Percentiles rank a stretch among this genome's conserved stretches.
Conservation (phyloP, 225 moss, liverwort and hornwort species). For the Physcomitrium patens region DNA sequence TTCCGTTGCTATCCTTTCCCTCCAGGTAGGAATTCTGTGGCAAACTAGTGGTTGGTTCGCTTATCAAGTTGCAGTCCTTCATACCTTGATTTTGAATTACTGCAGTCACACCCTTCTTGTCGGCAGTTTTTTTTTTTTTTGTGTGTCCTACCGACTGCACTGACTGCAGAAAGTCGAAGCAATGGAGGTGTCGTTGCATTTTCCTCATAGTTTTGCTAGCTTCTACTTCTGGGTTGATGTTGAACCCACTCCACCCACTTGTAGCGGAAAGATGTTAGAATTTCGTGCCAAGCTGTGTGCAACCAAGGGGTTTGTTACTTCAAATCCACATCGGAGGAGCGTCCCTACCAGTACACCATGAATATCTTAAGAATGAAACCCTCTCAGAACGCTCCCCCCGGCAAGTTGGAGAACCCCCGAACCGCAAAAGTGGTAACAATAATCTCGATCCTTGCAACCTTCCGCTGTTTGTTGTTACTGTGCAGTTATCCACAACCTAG, state of each 20-base stretch:
- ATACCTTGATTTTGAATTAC: neutral
- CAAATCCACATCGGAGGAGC: constrained; percentile 14
- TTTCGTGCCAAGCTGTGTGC: too few relatives aligned
- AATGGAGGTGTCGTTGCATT: neutral
- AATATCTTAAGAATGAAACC: neutral
- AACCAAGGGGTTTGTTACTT: neutral
- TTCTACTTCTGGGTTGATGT: too few relatives aligned
- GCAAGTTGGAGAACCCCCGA: too few relatives aligned
- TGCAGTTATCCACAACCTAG: too few relatives aligned
- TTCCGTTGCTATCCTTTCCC: neutral
- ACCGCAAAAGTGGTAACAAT: too few relatives aligned
- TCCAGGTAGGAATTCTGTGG: too few relatives aligned
- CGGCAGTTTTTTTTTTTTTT: neutral
- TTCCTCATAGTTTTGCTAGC: neutral
- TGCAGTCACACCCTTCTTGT: constrained; percentile 30
- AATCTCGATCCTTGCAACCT: too few relatives aligned
- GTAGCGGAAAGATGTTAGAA: neutral
- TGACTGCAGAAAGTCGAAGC: constrained; percentile 32
- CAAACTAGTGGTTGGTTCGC: neutral
- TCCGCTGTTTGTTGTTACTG: too few relatives aligned
- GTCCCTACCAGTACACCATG: constrained; percentile 33
- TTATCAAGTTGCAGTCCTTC: neutral
- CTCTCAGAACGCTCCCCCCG: too few relatives aligned
- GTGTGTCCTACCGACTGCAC: constrained; percentile 10
- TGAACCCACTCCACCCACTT: neutral